These are phyloP conservation scores for Solanum microdontum DNA, from an alignment of 257 asterid genomes.

Conservation along the genomic window DNA sequence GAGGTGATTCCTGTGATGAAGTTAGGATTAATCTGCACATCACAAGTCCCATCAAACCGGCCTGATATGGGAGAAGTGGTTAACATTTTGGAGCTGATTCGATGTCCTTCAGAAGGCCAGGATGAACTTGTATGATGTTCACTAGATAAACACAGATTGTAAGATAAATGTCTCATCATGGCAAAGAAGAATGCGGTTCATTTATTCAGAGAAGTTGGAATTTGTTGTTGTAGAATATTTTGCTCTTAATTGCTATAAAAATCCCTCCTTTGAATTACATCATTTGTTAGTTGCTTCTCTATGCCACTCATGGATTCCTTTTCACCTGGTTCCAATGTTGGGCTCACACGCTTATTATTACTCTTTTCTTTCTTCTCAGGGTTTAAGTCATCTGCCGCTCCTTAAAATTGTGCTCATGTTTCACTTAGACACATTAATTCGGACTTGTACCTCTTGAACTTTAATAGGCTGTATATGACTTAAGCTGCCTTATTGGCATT, in stretches of 20 bases:
- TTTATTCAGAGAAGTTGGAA: conserved; percentile 15
- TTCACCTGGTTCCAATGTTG: too few relatives aligned
- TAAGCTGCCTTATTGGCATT: neutral
- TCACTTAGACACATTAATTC: too few relatives aligned
- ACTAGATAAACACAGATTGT: conserved; percentile 5
- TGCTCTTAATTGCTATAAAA: neutral
- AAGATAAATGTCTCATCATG: conserved; percentile 14
- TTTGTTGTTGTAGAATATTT: conserved; percentile 14
- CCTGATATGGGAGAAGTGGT: conserved; percentile 89
- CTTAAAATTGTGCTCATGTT: too few relatives aligned
- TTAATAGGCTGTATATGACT: neutral
- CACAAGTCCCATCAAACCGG: conserved; percentile 85
- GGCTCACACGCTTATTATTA: neutral
- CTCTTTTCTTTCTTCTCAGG: neutral
- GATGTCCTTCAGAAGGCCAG: conserved; percentile 53
- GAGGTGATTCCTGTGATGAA: conserved; percentile 83
- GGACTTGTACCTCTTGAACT: neutral
- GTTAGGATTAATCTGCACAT: conserved; percentile 74
- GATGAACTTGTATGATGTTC: conserved; percentile 44
- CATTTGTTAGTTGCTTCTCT: conserved; percentile 23
- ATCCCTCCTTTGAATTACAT: conserved; percentile 5
- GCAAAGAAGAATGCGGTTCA: conserved; percentile 48
- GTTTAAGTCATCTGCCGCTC: neutral
- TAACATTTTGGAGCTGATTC: conserved; percentile 68
- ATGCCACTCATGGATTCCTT: neutral